phyloP scores from a whole-genome alignment of 345 rosid genomes.

The Excoecaria cochinchinensis region DNA sequence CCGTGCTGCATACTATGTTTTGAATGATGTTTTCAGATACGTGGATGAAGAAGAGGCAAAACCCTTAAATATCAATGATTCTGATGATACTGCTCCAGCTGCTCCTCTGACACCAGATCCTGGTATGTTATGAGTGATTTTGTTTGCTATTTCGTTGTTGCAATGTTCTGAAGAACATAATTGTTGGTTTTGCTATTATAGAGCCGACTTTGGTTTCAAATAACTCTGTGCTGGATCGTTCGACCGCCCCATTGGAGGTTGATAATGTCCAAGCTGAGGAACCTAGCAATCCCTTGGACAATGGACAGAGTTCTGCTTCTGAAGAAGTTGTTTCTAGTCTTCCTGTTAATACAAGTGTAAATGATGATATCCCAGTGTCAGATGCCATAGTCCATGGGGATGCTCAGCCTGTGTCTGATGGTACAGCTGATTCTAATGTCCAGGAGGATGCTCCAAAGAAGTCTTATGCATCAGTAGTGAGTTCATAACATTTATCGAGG shows the following conservation, averaged over 20 bases:
- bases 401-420: conserved; percentile 19
- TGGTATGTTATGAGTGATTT: conserved; percentile 26
- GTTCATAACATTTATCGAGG: conserved; percentile 10
- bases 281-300: conserved; percentile 26
- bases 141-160: background rate
- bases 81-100: conserved; percentile 25
- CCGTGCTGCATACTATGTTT: conserved; percentile 49
- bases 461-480: conserved; percentile 63
- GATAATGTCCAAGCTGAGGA: conserved; percentile 20
- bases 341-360: conserved; percentile 10
- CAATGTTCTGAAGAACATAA: background rate
- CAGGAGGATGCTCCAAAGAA: conserved; percentile 47
- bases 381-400: conserved; percentile 8
- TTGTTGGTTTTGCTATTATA: conserved; percentile 21
- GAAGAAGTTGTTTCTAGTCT: conserved; percentile 29
- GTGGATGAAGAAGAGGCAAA: conserved; percentile 35
- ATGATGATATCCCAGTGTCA: conserved; percentile 7
- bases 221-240: conserved; percentile 18
- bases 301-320: conserved; percentile 26
- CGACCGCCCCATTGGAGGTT: conserved; percentile 17
- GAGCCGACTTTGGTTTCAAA: conserved; percentile 29
- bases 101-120: conserved; percentile 33
- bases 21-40: conserved; percentile 70
- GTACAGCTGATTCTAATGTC: conserved; percentile 21
- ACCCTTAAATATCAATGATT: conserved; percentile 22